Evolutionary conservation across 306 rosid genomes (phyloP).

Genomic region (Rosa rugosa): DNA sequence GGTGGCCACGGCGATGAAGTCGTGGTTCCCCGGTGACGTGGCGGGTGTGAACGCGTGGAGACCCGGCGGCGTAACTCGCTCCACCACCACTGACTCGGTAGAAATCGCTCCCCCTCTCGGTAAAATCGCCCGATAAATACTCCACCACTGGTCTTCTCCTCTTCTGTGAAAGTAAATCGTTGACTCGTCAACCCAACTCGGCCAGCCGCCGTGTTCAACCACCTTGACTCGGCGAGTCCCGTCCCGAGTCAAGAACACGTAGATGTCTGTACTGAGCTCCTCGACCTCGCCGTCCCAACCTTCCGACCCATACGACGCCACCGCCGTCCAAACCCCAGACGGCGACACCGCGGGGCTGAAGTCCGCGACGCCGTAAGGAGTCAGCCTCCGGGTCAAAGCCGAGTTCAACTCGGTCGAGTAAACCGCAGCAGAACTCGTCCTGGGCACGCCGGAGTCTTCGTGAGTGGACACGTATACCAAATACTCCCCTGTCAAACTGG

Average conservation of each 20-base stretch:
- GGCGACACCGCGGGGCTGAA: slow-evolving; percentile 85
- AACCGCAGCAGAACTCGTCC: slow-evolving; percentile 77
- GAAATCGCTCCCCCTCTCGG: slow-evolving; percentile 40
- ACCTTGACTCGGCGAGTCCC: slow-evolving; percentile 64
- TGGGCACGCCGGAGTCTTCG: slow-evolving; percentile 51
- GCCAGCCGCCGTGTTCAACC: slow-evolving; percentile 94
- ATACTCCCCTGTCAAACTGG: slow-evolving; percentile 49
- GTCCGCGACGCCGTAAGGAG: slow-evolving; percentile 71
- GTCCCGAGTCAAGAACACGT: slow-evolving; percentile 63
- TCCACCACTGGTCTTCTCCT: slow-evolving; percentile 77
- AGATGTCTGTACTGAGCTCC: slow-evolving; percentile 77
- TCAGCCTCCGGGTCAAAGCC: slow-evolving; percentile 63
- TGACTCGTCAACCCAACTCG: slow-evolving; percentile 72
- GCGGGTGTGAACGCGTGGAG: slow-evolving; percentile 88
- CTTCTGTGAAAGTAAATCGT: slow-evolving; percentile 79
- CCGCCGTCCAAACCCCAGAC: slow-evolving; percentile 75
- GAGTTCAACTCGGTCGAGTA: slow-evolving; percentile 64
- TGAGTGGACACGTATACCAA: slow-evolving; percentile 76
- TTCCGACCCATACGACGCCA: slow-evolving; percentile 64
- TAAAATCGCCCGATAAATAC: slow-evolving; percentile 64
- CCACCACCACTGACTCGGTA: slow-evolving; percentile 40
- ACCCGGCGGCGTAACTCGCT: slow-evolving; percentile 85
- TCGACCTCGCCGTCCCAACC: slow-evolving; percentile 85
- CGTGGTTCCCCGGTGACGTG: slow-evolving; percentile 60
- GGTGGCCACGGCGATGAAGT: slow-evolving; percentile 81